A percentile compares a stretch with the other conserved stretches of the same genome.
phyloP scores from a whole-genome alignment of 2,329 filamentous ascomycete species.

The Trichophyton equinum region DNA sequence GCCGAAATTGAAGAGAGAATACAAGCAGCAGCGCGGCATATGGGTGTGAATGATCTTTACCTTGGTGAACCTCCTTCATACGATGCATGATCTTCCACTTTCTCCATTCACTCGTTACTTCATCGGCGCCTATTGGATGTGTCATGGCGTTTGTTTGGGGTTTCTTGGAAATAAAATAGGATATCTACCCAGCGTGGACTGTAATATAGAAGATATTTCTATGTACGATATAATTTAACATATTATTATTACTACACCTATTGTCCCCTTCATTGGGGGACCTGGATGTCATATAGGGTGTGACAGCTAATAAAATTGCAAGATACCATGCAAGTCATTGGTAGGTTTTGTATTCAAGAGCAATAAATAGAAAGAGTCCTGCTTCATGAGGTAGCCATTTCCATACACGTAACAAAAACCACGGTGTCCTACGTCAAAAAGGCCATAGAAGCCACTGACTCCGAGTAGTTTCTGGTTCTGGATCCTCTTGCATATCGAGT shows the following conservation, averaged over 20 bases:
- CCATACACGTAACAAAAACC: neutral
- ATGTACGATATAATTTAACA: constrained; percentile 2
- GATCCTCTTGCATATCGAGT: neutral
- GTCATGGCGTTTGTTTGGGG: neutral
- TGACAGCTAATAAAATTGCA: too few relatives aligned
- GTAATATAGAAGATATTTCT: neutral
- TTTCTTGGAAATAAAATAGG: neutral
- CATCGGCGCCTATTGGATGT: neutral
- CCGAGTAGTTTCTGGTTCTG: neutral
- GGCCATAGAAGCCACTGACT: constrained; percentile 1
- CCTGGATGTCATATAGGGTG: too few relatives aligned
- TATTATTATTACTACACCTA: neutral
- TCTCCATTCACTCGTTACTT: neutral
- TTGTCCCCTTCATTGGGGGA: too few relatives aligned
- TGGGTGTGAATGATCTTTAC: constrained; percentile 24
- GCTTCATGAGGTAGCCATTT: neutral
- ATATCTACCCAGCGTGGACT: neutral
- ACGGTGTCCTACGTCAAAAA: neutral
- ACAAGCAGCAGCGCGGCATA: constrained; percentile 24
- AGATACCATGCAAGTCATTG: too few relatives aligned
- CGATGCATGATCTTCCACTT: neutral
- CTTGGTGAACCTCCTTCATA: constrained; percentile 16
- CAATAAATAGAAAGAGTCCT: neutral
- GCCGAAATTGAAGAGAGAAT: constrained; percentile 25
- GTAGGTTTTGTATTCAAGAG: too few relatives aligned